These are phyloP conservation scores for Hypseocharis bilobata DNA, from an alignment of 441 rosid genomes.

Conservation along the genomic window DNA sequence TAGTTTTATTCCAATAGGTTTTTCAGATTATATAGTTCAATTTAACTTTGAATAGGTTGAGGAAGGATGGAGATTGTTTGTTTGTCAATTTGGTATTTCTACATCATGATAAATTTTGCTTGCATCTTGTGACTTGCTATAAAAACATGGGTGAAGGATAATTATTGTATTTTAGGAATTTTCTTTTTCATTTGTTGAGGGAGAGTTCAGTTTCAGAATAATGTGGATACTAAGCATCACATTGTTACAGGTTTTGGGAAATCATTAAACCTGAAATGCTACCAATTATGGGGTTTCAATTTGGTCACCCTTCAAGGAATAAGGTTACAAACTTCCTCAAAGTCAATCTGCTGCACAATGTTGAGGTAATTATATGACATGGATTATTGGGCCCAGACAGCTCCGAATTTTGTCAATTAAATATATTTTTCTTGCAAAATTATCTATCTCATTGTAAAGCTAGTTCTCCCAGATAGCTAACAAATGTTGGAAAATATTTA, in stretches of 20 bases:
- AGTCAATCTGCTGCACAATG: slow-evolving; percentile 15
- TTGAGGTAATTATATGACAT: slow-evolving; percentile 29
- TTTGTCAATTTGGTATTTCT: neutral
- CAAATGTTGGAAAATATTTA: slow-evolving; percentile 1
- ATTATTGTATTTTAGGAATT: neutral
- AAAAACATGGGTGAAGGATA: neutral
- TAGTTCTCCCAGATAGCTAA: neutral
- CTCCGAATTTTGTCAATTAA: slow-evolving; percentile 1
- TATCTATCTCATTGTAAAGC: neutral
- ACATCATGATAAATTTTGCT: neutral
- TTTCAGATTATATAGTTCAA: no score
- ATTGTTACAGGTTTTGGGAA: slow-evolving; percentile 24
- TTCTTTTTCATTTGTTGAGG: neutral
- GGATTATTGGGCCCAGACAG: slow-evolving; percentile 12
- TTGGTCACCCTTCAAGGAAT: slow-evolving; percentile 11
- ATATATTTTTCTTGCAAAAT: neutral
- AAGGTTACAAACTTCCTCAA: slow-evolving; percentile 10
- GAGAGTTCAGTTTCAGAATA: neutral
- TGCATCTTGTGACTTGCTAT: neutral
- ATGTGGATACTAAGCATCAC: slow-evolving; percentile 14
- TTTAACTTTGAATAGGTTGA: no score
- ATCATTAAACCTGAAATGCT: slow-evolving; percentile 4
- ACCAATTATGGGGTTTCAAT: neutral
- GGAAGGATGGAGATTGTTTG: neutral
- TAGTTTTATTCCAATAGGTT: no score